Evolutionary conservation across 1,284 basidiomycete genomes (phyloP).

Genomic region (Puccinia horiana): DNA sequence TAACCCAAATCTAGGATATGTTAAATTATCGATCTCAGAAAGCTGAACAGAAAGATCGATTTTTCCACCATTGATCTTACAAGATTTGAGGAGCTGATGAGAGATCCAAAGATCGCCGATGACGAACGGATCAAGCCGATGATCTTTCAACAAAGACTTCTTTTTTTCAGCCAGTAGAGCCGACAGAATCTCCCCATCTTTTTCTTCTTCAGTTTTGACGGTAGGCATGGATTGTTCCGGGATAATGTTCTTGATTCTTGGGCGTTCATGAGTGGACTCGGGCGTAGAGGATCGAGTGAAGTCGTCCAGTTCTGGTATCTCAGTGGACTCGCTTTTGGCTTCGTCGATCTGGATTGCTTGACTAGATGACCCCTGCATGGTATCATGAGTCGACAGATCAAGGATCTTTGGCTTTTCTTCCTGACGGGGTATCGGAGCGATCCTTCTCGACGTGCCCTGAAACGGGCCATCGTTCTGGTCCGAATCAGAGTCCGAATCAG

Average conservation of each 20-base stretch:
- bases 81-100: background rate
- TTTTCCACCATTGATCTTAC: background rate
- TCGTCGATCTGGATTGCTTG: background rate
- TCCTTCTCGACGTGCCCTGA: background rate
- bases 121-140: background rate
- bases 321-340: background rate
- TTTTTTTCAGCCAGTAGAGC: background rate
- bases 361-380: too few relatives aligned
- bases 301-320: background rate
- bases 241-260: background rate
- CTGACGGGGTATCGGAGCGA: background rate
- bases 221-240: background rate
- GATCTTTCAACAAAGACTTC: background rate
- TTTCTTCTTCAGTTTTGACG: background rate
- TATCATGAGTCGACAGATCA: background rate
- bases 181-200: background rate
- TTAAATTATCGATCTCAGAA: background rate
- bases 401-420: background rate
- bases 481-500: background rate
- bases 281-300: background rate
- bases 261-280: background rate
- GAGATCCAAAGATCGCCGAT: constrained; percentile 14
- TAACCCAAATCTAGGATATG: background rate
- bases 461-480: background rate
- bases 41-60: background rate